A percentile compares a stretch with the other conserved stretches of the same genome.
Conservation (phyloP, 108 stramenopile genomes). For the Chaetoceros muelleri region DNA sequence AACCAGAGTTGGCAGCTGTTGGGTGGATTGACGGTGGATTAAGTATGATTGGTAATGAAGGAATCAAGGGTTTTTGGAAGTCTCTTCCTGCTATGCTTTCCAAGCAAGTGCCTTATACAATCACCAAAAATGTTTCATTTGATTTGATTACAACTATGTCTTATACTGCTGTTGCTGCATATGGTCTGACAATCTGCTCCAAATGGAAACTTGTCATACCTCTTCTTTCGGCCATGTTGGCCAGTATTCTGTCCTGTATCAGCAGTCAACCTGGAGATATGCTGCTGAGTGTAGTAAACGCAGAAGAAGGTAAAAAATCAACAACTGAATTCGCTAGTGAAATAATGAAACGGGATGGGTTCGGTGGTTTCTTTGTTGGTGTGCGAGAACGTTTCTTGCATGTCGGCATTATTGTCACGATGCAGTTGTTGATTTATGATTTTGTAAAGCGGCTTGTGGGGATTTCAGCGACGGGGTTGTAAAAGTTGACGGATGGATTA, state of each 20-base stretch:
- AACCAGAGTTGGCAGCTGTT: constrained; percentile 43
- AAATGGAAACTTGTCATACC: constrained; percentile 40
- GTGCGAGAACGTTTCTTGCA: constrained; percentile 72
- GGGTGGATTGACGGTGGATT: constrained; percentile 40
- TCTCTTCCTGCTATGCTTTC: constrained; percentile 64
- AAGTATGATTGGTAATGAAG: constrained; percentile 45
- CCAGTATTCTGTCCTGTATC: constrained; percentile 68
- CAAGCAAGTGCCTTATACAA: constrained; percentile 90
- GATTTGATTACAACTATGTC: constrained; percentile 44
- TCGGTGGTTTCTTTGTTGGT: constrained; percentile 66
- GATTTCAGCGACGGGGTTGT: constrained; percentile 56
- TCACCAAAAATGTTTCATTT: constrained; percentile 83
- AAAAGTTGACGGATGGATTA: too few species aligned
- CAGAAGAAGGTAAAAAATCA: constrained; percentile 35
- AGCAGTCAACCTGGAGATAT: constrained; percentile 87
- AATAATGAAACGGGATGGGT: constrained; percentile 31
- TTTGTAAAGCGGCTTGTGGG: constrained; percentile 66
- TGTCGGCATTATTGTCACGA: constrained; percentile 80
- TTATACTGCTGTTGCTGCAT: constrained; percentile 20
- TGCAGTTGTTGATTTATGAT: constrained; percentile 86
- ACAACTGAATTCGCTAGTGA: constrained; percentile 39
- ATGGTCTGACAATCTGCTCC: constrained; percentile 22
- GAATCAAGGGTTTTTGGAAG: constrained; percentile 35
- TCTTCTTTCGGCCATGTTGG: constrained; percentile 49
- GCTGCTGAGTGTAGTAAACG: constrained; percentile 70